Evolutionary conservation across 495 filamentous ascomycete genomes (phyloP).

Genomic region (Neurospora sp.): DNA sequence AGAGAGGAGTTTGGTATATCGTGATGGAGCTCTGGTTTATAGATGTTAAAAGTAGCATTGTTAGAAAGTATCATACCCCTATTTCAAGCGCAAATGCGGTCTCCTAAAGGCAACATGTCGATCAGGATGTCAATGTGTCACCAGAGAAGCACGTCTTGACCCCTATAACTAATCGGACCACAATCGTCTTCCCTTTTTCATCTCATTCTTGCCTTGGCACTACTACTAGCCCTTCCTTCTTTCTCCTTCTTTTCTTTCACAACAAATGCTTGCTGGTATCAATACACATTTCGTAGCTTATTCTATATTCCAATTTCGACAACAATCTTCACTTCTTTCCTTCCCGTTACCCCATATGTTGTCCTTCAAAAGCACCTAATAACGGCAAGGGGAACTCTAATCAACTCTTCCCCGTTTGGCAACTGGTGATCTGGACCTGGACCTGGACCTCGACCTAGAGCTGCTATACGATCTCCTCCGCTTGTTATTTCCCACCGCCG

Average conservation of each 20-base stretch:
- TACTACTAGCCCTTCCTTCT: background rate
- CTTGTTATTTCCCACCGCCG: constrained; percentile 6
- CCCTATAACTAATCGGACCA: background rate
- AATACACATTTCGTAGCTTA: background rate
- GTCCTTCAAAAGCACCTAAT: background rate
- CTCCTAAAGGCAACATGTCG: background rate
- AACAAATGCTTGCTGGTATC: background rate
- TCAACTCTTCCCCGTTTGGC: constrained; percentile 3
- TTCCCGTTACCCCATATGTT: no score
- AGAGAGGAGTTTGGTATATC: background rate
- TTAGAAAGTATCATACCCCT: background rate
- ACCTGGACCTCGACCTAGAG: constrained; percentile 11
- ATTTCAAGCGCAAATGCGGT: background rate
- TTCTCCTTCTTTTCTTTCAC: background rate
- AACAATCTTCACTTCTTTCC: background rate
- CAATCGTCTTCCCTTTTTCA: background rate
- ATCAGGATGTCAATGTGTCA: background rate
- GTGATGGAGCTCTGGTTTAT: background rate
- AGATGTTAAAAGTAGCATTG: background rate
- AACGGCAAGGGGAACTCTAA: background rate
- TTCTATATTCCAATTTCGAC: background rate
- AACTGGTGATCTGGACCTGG: background rate
- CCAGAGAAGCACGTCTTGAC: background rate
- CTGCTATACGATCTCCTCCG: constrained; percentile 20
- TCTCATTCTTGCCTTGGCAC: background rate